Evolutionary conservation across 495 filamentous ascomycete genomes (phyloP), one percentile per base, ranked within the genome.

Genomic region (Mycothermus thermophilus): DNA sequence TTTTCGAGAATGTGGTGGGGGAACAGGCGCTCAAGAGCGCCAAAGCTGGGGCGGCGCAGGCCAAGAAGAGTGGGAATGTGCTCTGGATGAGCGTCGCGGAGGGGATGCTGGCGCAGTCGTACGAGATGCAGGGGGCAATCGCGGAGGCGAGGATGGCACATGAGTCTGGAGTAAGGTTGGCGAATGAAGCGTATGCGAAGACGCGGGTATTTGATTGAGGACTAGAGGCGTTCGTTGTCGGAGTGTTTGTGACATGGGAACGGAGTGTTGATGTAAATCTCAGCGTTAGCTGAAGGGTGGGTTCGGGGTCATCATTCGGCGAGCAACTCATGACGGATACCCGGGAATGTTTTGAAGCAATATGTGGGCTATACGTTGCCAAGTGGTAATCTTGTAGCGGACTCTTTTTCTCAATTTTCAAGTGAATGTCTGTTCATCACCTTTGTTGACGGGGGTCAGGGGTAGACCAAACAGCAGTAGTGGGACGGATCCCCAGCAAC

Each of bases 11-110:
- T 20, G 80, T 88, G 9, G 73, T 94, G 2, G 84, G 83, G 23
- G 84, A 85, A 37, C 88, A 96, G 58, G 81, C 88, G 2, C 75
- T 92, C 43, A 95, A 94, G 62, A 81, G 79, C 41, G 82, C 81
- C 0, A 67, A 71, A 27, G 85, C 86, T 0, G 81, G 73, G 19
- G 63, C 74, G 34, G 71, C 68, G 10, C 75, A 88, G 63, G 83
- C 86, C 4, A 74, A 72, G 48, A 79, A 75, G 50, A 75, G 75
- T 31, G 72, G 76, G 17, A 84, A 87, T 54, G 61, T 66, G 2
- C 54, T 99, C 14, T 99, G 90, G 90, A 77, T 68, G 50, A 85
- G 77, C 46, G 83, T 90, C 15, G 81, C 80, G 0, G 77, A 80
- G 41, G 79, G 79, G 4, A 79, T 90, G 72, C 65, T 90, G 13